Base-by-base conservation (phyloP, 2,329 filamentous ascomycete genomes). In the Phialophora chinensis region DNA sequence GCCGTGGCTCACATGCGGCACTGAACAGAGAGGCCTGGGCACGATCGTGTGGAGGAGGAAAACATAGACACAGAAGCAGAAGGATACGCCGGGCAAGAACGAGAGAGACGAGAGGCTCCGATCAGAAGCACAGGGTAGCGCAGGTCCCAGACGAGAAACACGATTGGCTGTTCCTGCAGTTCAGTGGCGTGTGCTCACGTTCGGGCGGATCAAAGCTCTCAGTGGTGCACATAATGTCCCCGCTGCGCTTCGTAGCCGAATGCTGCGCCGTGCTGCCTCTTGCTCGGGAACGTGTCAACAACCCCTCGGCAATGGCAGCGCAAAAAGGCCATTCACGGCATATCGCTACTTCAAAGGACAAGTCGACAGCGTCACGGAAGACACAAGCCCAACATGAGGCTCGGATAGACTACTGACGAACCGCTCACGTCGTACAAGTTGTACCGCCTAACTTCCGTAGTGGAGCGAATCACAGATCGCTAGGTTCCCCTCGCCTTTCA, bases 31-130 rank as follows among this genome's bases (percentile, higher is more conserved):
- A 56, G 29, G n/a, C 50, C 31, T 35, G 38, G 50, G 50, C n/a
- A 50, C 31, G 35, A 60, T 63, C 69, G 53, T 64, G 72, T 68
- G 69, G 49, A 72, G 71, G 68, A 63, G 60, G 66, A 69, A 66
- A 63, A 66, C 54, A 66, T 69, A 65, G 66, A 54, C 62, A 68
- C 59, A 60, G 63, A 67, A 53, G 58, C 65, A 71, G 59, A 38
- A 27, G 50, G 54, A 47, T 55, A 55, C 49, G 62, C 66, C 62
- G 62, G 62, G 38, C 60, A 66, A 60, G 66, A 63, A 66, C 67
- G 66, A 50, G 66, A 62, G 56, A 68, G 57, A 44, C 44, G 25
- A 61, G 49, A 53, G 57, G 57, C 57, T 52, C 38, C 38, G 17
- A 44, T n/a, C 42, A 44, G 57, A 60, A 23, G 57, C 57, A 35